Evolutionary conservation across 2,329 filamentous ascomycete species (phyloP).

Genomic region (Xylaria sp.): DNA sequence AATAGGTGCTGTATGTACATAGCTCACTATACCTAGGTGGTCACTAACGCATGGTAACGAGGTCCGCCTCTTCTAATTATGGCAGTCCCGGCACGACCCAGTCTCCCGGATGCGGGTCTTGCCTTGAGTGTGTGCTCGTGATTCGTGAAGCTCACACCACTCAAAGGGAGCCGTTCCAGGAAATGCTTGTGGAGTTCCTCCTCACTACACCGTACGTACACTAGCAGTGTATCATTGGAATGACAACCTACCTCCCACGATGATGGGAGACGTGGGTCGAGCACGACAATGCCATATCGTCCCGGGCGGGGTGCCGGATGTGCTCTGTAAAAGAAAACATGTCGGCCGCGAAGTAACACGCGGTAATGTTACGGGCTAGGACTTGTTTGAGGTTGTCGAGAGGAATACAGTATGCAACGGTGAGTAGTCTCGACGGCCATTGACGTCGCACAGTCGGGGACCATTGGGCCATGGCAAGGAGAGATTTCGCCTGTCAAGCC

Average conservation of each 20-base stretch:
- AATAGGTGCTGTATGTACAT: slow-evolving; percentile 12
- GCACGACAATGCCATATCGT: slow-evolving; percentile 3
- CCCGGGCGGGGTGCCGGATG: slow-evolving; percentile 7
- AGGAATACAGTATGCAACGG: slow-evolving; percentile 14
- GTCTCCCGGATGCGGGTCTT: slow-evolving; percentile 42
- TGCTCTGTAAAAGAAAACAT: neutral
- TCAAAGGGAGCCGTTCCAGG: slow-evolving; percentile 13
- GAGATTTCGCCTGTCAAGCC: slow-evolving; percentile 16
- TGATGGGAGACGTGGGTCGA: slow-evolving; percentile 13
- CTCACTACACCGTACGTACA: slow-evolving; percentile 1
- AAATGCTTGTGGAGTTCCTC: slow-evolving; percentile 30
- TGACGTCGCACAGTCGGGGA: slow-evolving; percentile 21
- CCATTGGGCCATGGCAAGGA: no score
- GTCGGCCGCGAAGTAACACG: slow-evolving; percentile 9
- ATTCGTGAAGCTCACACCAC: slow-evolving; percentile 25
- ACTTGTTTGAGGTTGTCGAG: slow-evolving; percentile 24
- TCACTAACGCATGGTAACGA: slow-evolving; percentile 26
- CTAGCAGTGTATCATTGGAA: neutral
- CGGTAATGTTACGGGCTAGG: slow-evolving; percentile 24
- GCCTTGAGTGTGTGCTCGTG: slow-evolving; percentile 29
- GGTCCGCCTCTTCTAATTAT: slow-evolving; percentile 42
- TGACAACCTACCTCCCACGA: slow-evolving; percentile 5
- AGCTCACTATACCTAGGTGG: slow-evolving; percentile 30
- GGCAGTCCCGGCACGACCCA: slow-evolving; percentile 43
- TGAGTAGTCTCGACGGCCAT: slow-evolving; percentile 19